phyloP scores from a whole-genome alignment of 2,329 filamentous ascomycete species.

The Colletotrichum tanaceti region DNA sequence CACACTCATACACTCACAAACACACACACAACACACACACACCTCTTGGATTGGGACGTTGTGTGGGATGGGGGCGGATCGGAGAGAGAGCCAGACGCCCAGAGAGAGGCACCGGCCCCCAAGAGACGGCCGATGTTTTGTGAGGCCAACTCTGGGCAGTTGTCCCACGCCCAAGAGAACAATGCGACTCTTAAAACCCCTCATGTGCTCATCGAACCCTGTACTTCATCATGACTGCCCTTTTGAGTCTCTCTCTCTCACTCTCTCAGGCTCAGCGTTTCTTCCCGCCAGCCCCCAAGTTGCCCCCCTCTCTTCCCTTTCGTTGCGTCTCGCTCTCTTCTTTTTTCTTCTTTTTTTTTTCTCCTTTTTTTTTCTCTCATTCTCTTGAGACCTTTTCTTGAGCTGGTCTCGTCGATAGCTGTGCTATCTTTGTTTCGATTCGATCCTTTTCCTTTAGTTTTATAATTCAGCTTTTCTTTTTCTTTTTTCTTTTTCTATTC shows the following conservation, averaged over 20 bases:
- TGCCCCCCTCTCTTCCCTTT: conserved; percentile 21
- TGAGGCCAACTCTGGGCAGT: not conserved
- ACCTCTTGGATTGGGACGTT: conserved; percentile 16
- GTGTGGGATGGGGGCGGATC: not conserved
- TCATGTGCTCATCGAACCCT: conserved; percentile 23
- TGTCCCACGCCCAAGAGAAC: conserved; percentile 14
- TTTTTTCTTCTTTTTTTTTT: too few species aligned
- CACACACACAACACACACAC: not conserved
- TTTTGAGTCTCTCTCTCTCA: not conserved
- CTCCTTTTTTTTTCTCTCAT: too few species aligned
- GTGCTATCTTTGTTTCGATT: conserved; percentile 30
- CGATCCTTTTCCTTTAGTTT: too few species aligned
- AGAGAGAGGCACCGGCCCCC: conserved; percentile 1
- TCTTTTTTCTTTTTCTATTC: too few species aligned
- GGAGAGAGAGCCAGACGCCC: too few species aligned
- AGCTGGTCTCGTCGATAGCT: conserved; percentile 40
- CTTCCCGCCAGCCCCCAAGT: conserved; percentile 19
- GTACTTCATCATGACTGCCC: not conserved
- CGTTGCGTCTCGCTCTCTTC: not conserved
- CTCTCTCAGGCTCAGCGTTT: conserved; percentile 23
- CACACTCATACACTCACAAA: not conserved
- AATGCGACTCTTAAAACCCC: conserved; percentile 33
- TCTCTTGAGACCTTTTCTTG: conserved; percentile 30
- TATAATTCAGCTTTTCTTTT: too few species aligned
- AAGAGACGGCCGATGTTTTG: conserved; percentile 21